Conservation (phyloP, 805 yeast genomes). For the Monosporozyma aquatica region DNA sequence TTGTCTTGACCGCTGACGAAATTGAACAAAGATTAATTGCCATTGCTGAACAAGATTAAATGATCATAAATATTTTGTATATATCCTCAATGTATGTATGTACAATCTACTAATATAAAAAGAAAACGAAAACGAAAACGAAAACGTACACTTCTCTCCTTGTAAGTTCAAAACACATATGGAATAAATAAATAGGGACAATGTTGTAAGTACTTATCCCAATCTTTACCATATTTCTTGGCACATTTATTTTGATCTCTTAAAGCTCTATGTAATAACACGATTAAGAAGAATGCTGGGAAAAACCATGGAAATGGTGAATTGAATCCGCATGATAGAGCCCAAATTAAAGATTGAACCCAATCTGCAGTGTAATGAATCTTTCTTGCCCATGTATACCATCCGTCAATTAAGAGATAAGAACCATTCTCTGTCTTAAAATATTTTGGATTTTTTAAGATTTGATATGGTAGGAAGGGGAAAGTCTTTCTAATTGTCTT, state of each 20-base stretch:
- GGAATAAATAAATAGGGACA: conserved; percentile 94
- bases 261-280: conserved; percentile 76
- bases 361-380: conserved; percentile 93
- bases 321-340: conserved; percentile 74
- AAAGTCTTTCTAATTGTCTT: conserved; percentile 68
- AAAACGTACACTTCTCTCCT: no score
- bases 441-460: conserved; percentile 74
- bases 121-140: background rate
- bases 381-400: conserved; percentile 91
- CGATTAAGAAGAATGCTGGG: conserved; percentile 83
- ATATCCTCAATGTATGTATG: background rate
- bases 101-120: background rate
- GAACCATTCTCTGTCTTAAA: conserved; percentile 82
- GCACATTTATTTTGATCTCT: conserved; percentile 84
- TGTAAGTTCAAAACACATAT: conserved; percentile 59
- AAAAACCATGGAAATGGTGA: conserved; percentile 94
- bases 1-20: conserved; percentile 68
- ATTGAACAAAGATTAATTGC: conserved; percentile 90
- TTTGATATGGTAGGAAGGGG: conserved; percentile 86
- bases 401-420: conserved; percentile 79
- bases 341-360: conserved; percentile 85
- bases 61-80: background rate
- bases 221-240: conserved; percentile 86
- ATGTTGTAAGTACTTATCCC: conserved; percentile 75
- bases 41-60: conserved; percentile 90